phyloP scores from a whole-genome alignment of 2,329 filamentous ascomycete species.

The Dactylonectria estremocensis region DNA sequence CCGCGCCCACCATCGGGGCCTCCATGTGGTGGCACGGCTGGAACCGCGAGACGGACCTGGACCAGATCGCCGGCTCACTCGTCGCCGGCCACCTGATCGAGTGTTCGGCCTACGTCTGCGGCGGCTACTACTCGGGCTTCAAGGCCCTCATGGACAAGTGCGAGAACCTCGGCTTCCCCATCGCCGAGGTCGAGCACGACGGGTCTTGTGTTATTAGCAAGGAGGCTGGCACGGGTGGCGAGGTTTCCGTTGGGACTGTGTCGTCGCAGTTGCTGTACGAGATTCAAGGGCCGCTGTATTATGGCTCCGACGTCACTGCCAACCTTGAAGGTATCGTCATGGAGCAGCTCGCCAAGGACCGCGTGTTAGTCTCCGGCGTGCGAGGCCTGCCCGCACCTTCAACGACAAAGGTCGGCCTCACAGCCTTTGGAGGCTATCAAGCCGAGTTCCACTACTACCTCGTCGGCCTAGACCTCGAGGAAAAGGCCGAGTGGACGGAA shows the following conservation, averaged over 20 bases:
- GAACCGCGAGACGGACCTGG: slow-evolving; percentile 59
- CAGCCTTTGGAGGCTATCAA: slow-evolving; percentile 59
- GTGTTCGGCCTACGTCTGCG: slow-evolving; percentile 67
- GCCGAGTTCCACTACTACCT: slow-evolving; percentile 60
- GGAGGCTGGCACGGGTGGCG: slow-evolving; percentile 51
- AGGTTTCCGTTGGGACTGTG: slow-evolving; percentile 51
- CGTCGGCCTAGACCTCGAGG: slow-evolving; percentile 57
- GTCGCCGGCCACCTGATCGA: slow-evolving; percentile 68
- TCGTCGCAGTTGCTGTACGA: slow-evolving; percentile 57
- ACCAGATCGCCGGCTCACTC: slow-evolving; percentile 63
- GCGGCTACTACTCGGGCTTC: slow-evolving; percentile 66
- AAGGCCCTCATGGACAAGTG: slow-evolving; percentile 43
- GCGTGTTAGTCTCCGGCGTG: slow-evolving; percentile 44
- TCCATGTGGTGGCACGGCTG: slow-evolving; percentile 69
- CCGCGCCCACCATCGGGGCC: slow-evolving; percentile 66
- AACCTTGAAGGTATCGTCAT: slow-evolving; percentile 58
- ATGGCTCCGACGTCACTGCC: slow-evolving; percentile 59
- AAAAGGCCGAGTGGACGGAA: slow-evolving; percentile 51
- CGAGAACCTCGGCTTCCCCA: slow-evolving; percentile 49
- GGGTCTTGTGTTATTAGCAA: slow-evolving; percentile 53
- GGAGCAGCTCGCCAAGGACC: slow-evolving; percentile 58
- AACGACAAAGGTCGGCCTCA: slow-evolving; percentile 54
- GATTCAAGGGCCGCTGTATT: slow-evolving; percentile 57
- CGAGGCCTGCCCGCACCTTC: slow-evolving; percentile 41
- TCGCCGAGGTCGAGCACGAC: slow-evolving; percentile 51